Base-by-base conservation (phyloP, 768 basidiomycete species). In the Roridomyces roridus region DNA sequence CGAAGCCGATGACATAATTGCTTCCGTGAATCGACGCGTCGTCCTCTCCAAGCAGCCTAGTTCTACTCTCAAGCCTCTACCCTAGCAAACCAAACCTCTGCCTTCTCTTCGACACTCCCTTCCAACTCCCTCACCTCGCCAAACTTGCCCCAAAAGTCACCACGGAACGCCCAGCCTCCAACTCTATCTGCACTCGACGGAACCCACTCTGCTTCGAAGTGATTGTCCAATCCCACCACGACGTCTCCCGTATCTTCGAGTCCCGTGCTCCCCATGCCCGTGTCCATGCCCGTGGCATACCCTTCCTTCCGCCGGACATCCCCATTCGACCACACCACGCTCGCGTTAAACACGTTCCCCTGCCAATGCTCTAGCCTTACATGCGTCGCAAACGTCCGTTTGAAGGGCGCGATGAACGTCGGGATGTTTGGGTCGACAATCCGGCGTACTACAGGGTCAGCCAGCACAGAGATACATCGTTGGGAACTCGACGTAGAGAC, bases 201-300 rank as follows among this genome's bases (percentile, higher is more conserved):
- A 43, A 79, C 74, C 76, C 76, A 79, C 46, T 78, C 77, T 10
- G 71, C 74, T 28, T 71, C 72, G 51, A 69, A 78, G 37, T 64
- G 60, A 31, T 74, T 70, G 35, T 77, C 73, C 12, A 77, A 59
- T 8, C 73, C 73, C 20, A 69, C 64, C 12, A 78, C 23, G n/a
- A 78, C 49, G 35, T 74, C 74, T 0, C 71, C 74, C n/a, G n/a
- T n/a, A n/a, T n/a, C n/a, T n/a, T n/a, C n/a, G n/a, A n/a, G n/a
- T n/a, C n/a, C n/a, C n/a, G n/a, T n/a, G n/a, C n/a, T n/a, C n/a
- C n/a, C n/a, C n/a, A n/a, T n/a, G n/a, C n/a, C n/a, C n/a, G n/a
- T n/a, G n/a, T n/a, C n/a, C n/a, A n/a, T n/a, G 4, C 59, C 65
- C 17, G 60, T 51, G 51, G 31, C 26, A 21, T 56, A 64, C 18